Evolutionary conservation across 345 rosid genomes (phyloP).

Genomic region (Adansonia digitata): DNA sequence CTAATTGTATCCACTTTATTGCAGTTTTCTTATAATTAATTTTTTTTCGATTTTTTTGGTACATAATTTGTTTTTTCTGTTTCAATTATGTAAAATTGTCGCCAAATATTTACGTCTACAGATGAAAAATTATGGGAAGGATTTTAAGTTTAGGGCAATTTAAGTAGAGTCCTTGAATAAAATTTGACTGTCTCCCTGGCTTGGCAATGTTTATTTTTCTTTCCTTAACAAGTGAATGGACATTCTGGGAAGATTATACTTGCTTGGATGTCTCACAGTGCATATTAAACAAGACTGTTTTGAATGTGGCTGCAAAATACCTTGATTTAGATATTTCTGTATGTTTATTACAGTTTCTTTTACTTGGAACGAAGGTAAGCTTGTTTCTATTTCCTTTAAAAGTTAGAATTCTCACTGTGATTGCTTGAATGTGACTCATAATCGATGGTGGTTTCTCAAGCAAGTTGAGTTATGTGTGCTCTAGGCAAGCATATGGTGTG

Average conservation of each 20-base stretch:
- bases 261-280: conserved; percentile 89
- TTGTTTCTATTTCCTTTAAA: background rate
- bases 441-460: conserved; percentile 4
- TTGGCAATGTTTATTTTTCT: conserved; percentile 7
- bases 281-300: conserved; percentile 58
- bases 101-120: background rate
- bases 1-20: conserved; percentile 57
- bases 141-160: background rate
- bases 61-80: background rate
- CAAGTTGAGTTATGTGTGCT: background rate
- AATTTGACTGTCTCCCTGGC: background rate
- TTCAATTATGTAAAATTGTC: background rate
- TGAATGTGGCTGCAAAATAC: conserved; percentile 55
- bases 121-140: background rate
- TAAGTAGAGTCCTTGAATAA: background rate
- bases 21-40: background rate
- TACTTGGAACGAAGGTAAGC: conserved; percentile 63
- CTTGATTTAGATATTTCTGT: conserved; percentile 41
- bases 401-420: background rate
- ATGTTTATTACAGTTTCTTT: conserved; percentile 40
- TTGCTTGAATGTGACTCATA: background rate
- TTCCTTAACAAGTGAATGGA: conserved; percentile 49
- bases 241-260: conserved; percentile 81
- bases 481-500: conserved; percentile 82
- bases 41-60: background rate